Evolutionary conservation across 768 basidiomycete species (phyloP).

Genomic region (Exidia glandulosa): DNA sequence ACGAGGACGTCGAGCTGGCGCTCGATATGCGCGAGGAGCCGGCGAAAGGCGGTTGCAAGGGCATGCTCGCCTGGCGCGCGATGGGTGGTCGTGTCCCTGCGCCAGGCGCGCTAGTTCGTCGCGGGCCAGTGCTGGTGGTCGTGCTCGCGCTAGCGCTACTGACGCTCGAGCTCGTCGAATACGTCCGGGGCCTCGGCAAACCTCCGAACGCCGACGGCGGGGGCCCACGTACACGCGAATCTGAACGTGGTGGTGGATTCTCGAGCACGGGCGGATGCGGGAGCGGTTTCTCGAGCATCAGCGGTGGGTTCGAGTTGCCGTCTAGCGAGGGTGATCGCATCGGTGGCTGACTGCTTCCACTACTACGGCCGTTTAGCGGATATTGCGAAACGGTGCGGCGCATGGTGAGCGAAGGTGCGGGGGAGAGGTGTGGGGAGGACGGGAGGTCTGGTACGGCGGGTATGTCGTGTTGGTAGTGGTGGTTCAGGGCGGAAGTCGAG

Average conservation of each 20-base stretch:
- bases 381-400: neutral
- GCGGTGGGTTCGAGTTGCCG: too few relatives aligned
- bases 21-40: constrained; percentile 27
- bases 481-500: neutral
- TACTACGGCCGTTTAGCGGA: neutral
- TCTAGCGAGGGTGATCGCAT: too few relatives aligned
- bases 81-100: neutral
- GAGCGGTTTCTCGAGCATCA: neutral
- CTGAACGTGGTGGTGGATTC: neutral
- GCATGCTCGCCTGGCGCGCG: constrained; percentile 20
- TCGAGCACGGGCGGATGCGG: neutral
- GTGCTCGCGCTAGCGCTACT: neutral
- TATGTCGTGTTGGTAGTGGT: neutral
- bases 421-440: neutral
- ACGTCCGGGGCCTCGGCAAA: neutral
- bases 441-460: neutral
- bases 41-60: constrained; percentile 43
- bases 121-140: neutral
- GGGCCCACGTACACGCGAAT: neutral
- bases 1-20: neutral
- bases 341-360: too few relatives aligned
- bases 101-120: too few relatives aligned
- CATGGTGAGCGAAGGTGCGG: neutral
- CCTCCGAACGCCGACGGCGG: neutral
- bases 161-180: neutral